These are phyloP conservation scores for Cladosporium sphaerospermum DNA, from an alignment of 2,329 filamentous ascomycete species.

Conservation along the genomic window DNA sequence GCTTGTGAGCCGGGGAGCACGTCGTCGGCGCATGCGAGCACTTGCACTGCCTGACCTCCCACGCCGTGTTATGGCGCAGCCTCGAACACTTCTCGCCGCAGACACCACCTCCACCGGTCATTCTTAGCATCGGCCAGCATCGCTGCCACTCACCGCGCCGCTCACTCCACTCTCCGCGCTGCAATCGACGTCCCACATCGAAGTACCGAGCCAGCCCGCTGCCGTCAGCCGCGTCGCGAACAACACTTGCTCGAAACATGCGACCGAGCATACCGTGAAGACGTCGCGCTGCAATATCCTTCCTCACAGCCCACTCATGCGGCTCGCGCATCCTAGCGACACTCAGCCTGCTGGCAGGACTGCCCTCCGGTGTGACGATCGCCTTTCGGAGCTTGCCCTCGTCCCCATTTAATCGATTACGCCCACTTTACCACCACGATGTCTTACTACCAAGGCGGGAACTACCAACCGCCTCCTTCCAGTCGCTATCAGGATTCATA, in stretches of 20 bases:
- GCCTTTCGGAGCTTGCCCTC: slow-evolving; percentile 24
- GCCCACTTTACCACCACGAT: slow-evolving; percentile 29
- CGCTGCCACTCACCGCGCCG: not conserved
- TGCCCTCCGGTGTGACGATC: slow-evolving; percentile 28
- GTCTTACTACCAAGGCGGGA: slow-evolving; percentile 52
- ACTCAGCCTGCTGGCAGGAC: slow-evolving; percentile 18
- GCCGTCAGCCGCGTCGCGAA: slow-evolving; percentile 1
- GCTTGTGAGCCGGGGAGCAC: no score
- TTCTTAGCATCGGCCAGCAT: not conserved
- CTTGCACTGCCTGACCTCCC: not conserved
- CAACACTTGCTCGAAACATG: not conserved
- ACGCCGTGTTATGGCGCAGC: not conserved
- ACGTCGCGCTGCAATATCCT: not conserved
- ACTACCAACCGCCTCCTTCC: slow-evolving; percentile 29
- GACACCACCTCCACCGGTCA: not conserved
- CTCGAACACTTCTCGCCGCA: not conserved
- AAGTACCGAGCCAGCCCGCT: not conserved
- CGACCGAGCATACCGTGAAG: not conserved
- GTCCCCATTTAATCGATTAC: not conserved
- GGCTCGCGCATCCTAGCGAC: not conserved
- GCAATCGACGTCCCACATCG: not conserved
- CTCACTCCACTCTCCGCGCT: not conserved
- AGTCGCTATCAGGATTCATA: slow-evolving; percentile 21
- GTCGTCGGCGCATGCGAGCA: no score
- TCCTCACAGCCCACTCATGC: not conserved